These are phyloP conservation scores for Pharus latifolius DNA, from an alignment of 176 grass and related monocot genomes.

Conservation along the genomic window DNA sequence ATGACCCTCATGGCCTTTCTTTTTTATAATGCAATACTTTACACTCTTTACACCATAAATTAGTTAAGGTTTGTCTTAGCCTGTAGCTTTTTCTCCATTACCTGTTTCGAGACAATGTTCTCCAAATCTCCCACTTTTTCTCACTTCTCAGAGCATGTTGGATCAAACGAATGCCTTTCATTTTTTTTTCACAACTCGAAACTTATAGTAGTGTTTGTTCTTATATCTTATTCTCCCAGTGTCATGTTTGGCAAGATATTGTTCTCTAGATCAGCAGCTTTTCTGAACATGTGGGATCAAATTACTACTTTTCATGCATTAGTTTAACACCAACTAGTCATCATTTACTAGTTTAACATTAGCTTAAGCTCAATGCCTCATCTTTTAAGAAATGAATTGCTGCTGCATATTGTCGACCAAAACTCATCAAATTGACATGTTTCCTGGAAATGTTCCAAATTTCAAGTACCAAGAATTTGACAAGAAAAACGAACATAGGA, in stretches of 20 bases:
- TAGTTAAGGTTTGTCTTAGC: not conserved
- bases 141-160: slow-evolving; percentile 3
- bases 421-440: not conserved
- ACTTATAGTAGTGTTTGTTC: not conserved
- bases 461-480: slow-evolving; percentile 2
- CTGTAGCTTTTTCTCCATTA: not conserved
- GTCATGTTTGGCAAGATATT: slow-evolving; percentile 14
- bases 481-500: not conserved
- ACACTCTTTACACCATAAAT: not conserved
- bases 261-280: slow-evolving; percentile 2
- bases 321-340: too few relatives aligned
- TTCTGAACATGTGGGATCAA: not conserved
- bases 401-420: not conserved
- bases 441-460: not conserved
- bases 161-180: not conserved
- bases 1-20: slow-evolving; percentile 19
- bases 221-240: not conserved
- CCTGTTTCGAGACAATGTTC: not conserved
- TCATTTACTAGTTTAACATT: not conserved
- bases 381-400: not conserved
- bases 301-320: not conserved
- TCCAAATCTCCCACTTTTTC: not conserved
- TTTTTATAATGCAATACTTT: not conserved
- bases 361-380: too few relatives aligned
- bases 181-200: not conserved